These are phyloP conservation scores for Biscogniauxia marginata DNA, from an alignment of 2,329 filamentous ascomycete genomes.

Conservation along the genomic window DNA sequence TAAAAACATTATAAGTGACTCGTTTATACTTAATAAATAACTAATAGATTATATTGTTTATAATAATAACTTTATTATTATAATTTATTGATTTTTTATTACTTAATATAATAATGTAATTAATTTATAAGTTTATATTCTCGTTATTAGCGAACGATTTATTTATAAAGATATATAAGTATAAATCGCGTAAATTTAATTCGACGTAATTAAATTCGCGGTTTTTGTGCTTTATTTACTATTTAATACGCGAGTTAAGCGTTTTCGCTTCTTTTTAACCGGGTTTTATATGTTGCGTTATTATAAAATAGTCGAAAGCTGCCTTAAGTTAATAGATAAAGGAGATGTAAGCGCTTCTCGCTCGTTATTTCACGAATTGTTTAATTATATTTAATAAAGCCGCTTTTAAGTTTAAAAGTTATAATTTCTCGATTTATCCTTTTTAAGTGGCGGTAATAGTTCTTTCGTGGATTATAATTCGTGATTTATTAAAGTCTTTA, in stretches of 20 bases:
- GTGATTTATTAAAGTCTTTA: no score
- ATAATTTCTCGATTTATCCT: no score
- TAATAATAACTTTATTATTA: neutral
- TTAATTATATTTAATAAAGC: no score
- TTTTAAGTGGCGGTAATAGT: no score
- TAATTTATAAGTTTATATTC: no score
- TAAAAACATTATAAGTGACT: neutral
- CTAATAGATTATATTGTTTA: conserved; percentile 6
- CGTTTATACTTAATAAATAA: conserved; percentile 4
- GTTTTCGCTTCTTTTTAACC: neutral
- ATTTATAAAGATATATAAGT: neutral
- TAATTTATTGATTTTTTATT: no score
- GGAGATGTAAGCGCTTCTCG: conserved; percentile 6
- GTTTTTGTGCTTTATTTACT: neutral
- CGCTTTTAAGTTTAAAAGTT: no score
- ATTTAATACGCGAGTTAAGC: no score
- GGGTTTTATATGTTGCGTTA: neutral
- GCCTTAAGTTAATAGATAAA: conserved; percentile 6
- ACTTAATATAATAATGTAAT: no score
- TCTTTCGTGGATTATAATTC: no score
- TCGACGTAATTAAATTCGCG: neutral
- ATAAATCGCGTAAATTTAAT: neutral
- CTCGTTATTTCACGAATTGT: conserved; percentile 5
- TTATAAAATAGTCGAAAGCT: conserved; percentile 1
- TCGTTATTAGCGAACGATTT: conserved; percentile 1